A percentile compares a stretch with the other conserved stretches of the same genome.
phyloP scores from a whole-genome alignment of 768 basidiomycete species.

The Lactifluus volemus region DNA sequence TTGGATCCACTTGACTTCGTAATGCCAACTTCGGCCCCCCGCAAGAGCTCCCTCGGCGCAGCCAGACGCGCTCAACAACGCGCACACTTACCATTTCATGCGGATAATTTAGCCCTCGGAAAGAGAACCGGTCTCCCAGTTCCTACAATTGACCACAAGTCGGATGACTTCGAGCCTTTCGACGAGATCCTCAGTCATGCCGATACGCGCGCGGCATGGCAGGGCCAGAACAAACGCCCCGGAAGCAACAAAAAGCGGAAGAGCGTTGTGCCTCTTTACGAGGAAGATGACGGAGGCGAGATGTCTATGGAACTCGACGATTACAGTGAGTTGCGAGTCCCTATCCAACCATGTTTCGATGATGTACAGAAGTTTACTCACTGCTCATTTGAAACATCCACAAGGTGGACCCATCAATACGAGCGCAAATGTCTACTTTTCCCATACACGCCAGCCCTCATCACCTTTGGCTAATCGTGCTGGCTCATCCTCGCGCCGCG shows the following conservation, averaged over 20 bases:
- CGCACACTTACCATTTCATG: constrained; percentile 68
- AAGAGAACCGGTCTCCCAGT: constrained; percentile 75
- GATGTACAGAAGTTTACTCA: too few relatives aligned
- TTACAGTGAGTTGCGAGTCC: constrained; percentile 37
- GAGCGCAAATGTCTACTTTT: constrained; percentile 27
- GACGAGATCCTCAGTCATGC: constrained; percentile 64
- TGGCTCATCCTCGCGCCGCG: constrained; percentile 26
- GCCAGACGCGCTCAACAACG: constrained; percentile 50
- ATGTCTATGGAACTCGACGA: constrained; percentile 73
- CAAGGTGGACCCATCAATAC: constrained; percentile 15
- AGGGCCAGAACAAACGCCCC: constrained; percentile 31
- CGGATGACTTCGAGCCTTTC: constrained; percentile 79
- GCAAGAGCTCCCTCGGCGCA: constrained; percentile 35
- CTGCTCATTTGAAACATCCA: neutral
- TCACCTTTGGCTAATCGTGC: constrained; percentile 27
- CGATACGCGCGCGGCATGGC: constrained; percentile 56
- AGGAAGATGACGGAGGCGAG: constrained; percentile 45
- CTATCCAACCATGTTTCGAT: neutral
- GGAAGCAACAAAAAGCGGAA: constrained; percentile 31
- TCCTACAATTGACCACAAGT: constrained; percentile 56
- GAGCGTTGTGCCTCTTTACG: constrained; percentile 27
- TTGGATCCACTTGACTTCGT: neutral
- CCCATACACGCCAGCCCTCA: constrained; percentile 22
- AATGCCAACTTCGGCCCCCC: constrained; percentile 27
- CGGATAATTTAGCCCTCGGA: constrained; percentile 67